phyloP scores from a whole-genome alignment of 148 eudicot species.

The Pharnaceum exiguum region DNA sequence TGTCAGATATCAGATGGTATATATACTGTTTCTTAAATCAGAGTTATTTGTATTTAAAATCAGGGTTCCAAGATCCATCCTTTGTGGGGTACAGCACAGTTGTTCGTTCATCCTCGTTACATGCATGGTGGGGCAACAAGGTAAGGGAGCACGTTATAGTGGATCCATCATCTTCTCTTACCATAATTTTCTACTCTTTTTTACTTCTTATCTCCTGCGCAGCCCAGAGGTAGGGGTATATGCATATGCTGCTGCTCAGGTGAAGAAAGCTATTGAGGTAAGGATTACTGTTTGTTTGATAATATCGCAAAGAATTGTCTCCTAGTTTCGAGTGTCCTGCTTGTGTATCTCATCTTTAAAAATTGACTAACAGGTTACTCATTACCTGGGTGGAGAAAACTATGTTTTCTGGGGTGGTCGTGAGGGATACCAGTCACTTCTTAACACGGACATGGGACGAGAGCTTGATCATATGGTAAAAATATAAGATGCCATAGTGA shows the following conservation, averaged over 20 bases:
- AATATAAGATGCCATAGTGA: neutral
- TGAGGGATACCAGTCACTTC: constrained; percentile 91
- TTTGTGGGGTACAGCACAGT: constrained; percentile 97
- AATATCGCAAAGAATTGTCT: neutral
- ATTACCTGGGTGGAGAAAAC: constrained; percentile 94
- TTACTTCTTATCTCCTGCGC: constrained; percentile 21
- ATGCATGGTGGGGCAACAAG: constrained; percentile 99
- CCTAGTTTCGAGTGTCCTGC: neutral
- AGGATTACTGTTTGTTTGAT: constrained; percentile 16
- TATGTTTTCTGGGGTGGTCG: constrained; percentile 99
- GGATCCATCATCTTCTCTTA: neutral
- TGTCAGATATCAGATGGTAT: no score
- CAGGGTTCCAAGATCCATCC: constrained; percentile 79
- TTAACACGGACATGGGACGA: constrained; percentile 96
- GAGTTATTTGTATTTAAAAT: constrained; percentile 9
- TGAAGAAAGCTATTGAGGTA: constrained; percentile 98
- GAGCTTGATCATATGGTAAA: constrained; percentile 94
- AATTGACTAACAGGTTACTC: constrained; percentile 62
- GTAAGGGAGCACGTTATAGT: constrained; percentile 24
- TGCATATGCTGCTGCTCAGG: constrained; percentile 91
- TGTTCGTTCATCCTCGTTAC: constrained; percentile 91
- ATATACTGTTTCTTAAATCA: neutral
- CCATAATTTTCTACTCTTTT: neutral
- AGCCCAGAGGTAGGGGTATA: constrained; percentile 91
- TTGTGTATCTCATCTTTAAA: neutral